phyloP scores from a whole-genome alignment of 2,329 filamentous ascomycete species.

The Aaosphaeria pasadenensis region DNA sequence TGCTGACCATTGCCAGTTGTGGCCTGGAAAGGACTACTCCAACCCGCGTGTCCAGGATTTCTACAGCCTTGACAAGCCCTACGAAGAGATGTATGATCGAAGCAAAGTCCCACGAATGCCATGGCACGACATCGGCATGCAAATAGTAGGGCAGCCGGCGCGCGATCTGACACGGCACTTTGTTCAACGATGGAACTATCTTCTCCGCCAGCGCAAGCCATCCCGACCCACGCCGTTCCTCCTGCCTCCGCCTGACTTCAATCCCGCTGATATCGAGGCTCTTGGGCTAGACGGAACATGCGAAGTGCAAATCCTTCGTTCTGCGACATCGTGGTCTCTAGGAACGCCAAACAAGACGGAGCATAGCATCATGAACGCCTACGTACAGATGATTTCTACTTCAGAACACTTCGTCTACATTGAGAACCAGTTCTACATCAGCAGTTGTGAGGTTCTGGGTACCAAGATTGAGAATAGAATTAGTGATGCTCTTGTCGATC shows the following conservation, averaged over 20 bases:
- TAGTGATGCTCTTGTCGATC: slow-evolving; percentile 88
- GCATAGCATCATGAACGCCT: slow-evolving; percentile 93
- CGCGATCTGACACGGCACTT: slow-evolving; percentile 94
- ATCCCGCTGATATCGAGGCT: slow-evolving; percentile 77
- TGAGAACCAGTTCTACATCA: slow-evolving; percentile 98
- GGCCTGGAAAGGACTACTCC: slow-evolving; percentile 97
- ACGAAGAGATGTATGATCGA: slow-evolving; percentile 98
- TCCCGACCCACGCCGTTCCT: slow-evolving; percentile 91
- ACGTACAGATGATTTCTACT: slow-evolving; percentile 89
- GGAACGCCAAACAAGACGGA: slow-evolving; percentile 81
- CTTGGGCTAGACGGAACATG: slow-evolving; percentile 91
- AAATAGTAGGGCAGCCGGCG: slow-evolving; percentile 92
- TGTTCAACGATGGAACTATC: slow-evolving; percentile 97
- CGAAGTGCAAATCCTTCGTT: slow-evolving; percentile 92
- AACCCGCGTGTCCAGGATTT: slow-evolving; percentile 96
- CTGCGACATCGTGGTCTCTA: slow-evolving; percentile 86
- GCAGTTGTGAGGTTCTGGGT: slow-evolving; percentile 82
- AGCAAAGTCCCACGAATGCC: slow-evolving; percentile 89
- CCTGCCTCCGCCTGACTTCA: slow-evolving; percentile 89
- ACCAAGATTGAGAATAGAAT: slow-evolving; percentile 90
- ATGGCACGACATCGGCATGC: slow-evolving; percentile 98
- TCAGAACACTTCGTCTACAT: slow-evolving; percentile 98
- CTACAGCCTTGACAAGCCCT: slow-evolving; percentile 86
- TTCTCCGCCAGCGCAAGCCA: slow-evolving; percentile 86
- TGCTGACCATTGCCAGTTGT: slow-evolving; percentile 90